Conservation (phyloP, 2,329 filamentous ascomycete genomes). For the Stachybotrys chartarum region DNA sequence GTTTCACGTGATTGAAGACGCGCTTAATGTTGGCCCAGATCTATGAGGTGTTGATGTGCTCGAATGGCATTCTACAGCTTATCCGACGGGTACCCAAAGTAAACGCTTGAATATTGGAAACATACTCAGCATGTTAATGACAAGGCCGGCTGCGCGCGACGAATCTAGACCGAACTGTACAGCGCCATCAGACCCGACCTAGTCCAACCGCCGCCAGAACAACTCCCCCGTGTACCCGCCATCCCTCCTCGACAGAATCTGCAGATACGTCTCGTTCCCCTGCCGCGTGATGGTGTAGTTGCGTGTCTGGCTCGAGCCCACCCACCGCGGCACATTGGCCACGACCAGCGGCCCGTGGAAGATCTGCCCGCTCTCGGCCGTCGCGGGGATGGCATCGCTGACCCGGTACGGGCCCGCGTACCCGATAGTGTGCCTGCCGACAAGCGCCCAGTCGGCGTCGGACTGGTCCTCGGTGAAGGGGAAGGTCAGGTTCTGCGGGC, state of each 20-base stretch:
- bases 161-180: too few relatives aligned
- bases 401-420: not conserved
- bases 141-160: too few relatives aligned
- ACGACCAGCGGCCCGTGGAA: not conserved
- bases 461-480: not conserved
- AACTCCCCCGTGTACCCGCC: not conserved
- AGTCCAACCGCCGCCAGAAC: not conserved
- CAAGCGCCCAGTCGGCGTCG: not conserved
- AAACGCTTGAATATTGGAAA: too few relatives aligned
- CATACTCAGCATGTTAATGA: too few relatives aligned
- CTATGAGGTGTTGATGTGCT: too few relatives aligned
- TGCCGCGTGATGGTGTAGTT: not conserved
- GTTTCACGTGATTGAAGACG: too few relatives aligned
- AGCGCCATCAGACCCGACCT: not conserved
- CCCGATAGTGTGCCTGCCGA: not conserved
- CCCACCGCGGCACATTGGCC: not conserved
- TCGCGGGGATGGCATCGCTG: slow-evolving; percentile 1
- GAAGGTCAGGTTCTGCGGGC: slow-evolving; percentile 1
- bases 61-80: too few relatives aligned
- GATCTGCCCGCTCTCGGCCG: not conserved
- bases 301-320: not conserved
- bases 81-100: too few relatives aligned
- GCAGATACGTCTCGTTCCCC: not conserved
- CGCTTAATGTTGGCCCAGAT: too few relatives aligned
- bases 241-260: not conserved